These are phyloP conservation scores for Parascedosporium putredinis DNA, from an alignment of 2,329 filamentous ascomycete species.

Conservation along the genomic window DNA sequence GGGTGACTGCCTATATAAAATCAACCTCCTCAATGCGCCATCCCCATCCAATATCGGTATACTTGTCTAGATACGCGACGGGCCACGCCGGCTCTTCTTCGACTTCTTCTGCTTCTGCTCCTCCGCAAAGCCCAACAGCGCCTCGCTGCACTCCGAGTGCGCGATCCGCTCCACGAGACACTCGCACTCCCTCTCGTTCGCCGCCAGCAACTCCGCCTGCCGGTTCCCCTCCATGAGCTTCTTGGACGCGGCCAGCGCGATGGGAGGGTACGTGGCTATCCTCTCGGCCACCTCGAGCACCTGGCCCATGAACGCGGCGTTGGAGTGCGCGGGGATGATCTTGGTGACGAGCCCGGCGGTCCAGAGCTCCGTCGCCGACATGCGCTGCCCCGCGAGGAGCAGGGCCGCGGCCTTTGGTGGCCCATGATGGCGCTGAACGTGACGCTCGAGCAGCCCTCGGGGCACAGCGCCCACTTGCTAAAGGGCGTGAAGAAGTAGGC, in stretches of 20 bases:
- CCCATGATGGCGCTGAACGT: constrained; percentile 3
- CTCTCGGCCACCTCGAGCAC: neutral
- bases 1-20: neutral
- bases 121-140: neutral
- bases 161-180: neutral
- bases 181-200: constrained; percentile 5
- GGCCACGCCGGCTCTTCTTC: neutral
- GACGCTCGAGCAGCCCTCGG: constrained; percentile 5
- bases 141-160: constrained; percentile 1
- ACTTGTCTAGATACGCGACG: neutral
- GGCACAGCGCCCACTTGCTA: constrained; percentile 6
- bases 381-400: constrained; percentile 4
- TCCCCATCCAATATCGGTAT: too few relatives aligned
- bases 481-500: constrained; percentile 9
- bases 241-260: constrained; percentile 5
- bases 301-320: constrained; percentile 1
- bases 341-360: constrained; percentile 6
- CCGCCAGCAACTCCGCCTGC: constrained; percentile 3
- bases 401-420: constrained; percentile 6
- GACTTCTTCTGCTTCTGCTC: constrained; percentile 7
- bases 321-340: neutral
- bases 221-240: neutral
- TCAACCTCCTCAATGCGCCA: neutral
- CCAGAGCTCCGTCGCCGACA: constrained; percentile 6
- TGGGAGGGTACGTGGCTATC: constrained; percentile 4